Evolutionary conservation across 2,329 filamentous ascomycete species (phyloP).

Genomic region (Macroventuria anomochaeta): DNA sequence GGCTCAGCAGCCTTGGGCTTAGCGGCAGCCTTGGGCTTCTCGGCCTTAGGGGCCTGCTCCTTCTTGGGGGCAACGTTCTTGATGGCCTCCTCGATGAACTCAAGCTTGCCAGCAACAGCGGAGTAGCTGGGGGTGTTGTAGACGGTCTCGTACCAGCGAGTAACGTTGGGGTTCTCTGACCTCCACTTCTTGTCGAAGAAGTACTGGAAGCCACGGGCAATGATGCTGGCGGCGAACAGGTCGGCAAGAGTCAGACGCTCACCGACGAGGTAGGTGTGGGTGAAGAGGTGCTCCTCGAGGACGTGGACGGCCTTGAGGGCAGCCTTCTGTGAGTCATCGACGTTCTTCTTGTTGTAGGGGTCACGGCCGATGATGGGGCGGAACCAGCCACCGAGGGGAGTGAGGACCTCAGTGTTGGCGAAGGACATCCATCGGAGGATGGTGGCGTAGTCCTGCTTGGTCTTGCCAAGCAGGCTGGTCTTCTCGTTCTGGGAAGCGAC

Average conservation of each 20-base stretch:
- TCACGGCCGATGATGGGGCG: conserved; percentile 80
- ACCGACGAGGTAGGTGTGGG: conserved; percentile 96
- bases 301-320: conserved; percentile 72
- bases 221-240: conserved; percentile 79
- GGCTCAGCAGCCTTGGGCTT: conserved; percentile 61
- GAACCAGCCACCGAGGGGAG: conserved; percentile 79
- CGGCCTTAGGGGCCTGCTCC: conserved; percentile 69
- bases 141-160: conserved; percentile 95
- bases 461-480: conserved; percentile 98
- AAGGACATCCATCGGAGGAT: conserved; percentile 99
- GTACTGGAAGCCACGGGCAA: conserved; percentile 88
- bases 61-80: conserved; percentile 78
- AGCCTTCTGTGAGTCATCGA: conserved; percentile 78
- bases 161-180: conserved; percentile 78
- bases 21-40: conserved; percentile 71
- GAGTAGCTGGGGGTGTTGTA: conserved; percentile 92
- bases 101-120: conserved; percentile 74
- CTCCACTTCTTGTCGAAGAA: conserved; percentile 95
- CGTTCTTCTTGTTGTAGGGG: conserved; percentile 97
- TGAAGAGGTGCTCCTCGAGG: conserved; percentile 84
- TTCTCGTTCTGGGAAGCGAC: conserved; percentile 99
- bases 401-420: conserved; percentile 86
- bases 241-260: conserved; percentile 98
- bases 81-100: conserved; percentile 81
- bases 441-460: conserved; percentile 99